Evolutionary conservation across 1,284 basidiomycete species (phyloP).

Genomic region (Cryptococcus floricola): DNA sequence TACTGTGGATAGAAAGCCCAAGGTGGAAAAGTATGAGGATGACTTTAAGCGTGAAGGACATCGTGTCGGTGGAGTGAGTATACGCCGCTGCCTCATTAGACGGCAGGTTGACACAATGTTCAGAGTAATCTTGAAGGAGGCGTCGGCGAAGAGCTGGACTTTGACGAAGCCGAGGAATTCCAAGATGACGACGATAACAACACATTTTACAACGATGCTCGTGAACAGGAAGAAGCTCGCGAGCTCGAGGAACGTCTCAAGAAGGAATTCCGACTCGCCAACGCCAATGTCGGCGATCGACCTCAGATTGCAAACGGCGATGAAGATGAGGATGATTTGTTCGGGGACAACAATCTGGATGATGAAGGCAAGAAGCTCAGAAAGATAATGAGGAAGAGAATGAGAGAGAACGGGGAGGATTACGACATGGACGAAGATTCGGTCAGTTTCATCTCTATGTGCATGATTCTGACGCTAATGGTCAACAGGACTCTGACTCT

Average conservation of each 20-base stretch:
- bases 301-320: constrained; percentile 38
- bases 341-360: constrained; percentile 28
- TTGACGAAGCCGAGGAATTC: constrained; percentile 43
- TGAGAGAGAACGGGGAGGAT: constrained; percentile 19
- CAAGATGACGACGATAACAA: constrained; percentile 47
- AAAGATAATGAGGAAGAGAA: constrained; percentile 37
- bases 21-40: constrained; percentile 35
- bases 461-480: background rate
- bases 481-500: constrained; percentile 16
- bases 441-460: constrained; percentile 2
- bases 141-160: constrained; percentile 44
- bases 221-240: constrained; percentile 42
- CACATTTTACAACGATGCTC: constrained; percentile 41
- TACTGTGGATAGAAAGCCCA: constrained; percentile 12
- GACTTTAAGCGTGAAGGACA: constrained; percentile 37
- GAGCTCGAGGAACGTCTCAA: constrained; percentile 39
- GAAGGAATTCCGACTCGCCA: constrained; percentile 27
- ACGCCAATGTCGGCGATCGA: constrained; percentile 36
- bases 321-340: constrained; percentile 35
- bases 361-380: constrained; percentile 35
- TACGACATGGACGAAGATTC: constrained; percentile 25
- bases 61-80: constrained; percentile 30
- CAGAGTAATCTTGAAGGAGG: constrained; percentile 41
- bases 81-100: background rate
- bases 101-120: background rate